Base-by-base conservation (phyloP, 139 green algal species). In the Chlorella sp. region DNA sequence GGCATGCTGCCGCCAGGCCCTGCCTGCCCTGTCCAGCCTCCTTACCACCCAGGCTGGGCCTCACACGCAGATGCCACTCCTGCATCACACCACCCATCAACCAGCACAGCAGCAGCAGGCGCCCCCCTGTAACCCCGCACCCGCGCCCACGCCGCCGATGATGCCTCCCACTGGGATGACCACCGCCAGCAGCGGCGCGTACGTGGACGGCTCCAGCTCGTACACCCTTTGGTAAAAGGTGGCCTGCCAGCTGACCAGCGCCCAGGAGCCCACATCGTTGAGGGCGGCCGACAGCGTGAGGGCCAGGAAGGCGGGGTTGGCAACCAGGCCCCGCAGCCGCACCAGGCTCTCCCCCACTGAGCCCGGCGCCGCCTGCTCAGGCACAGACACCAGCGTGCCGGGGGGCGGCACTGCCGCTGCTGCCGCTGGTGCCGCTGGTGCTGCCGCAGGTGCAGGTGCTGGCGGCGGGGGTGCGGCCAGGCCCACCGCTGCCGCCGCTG, bases 221-320 rank as follows among this genome's bases (percentile, higher is more conserved):
- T 93, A 97, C 43, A 96, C 92, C 6, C 94, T 89, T 91, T 97
- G 92, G 85, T 98, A 98, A 75, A 98, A 98, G 28, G 92, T 95
- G 40, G 90, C 92, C 80, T 98, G 95, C 94, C 94, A 98, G 17
- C 94, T 91, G n/a, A 97, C 93, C 14, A 98, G 90, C 16, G 94
- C 92, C 88, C 96, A 98, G 82, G 85, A 91, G 76, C 95, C 94
- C 19, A 98, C 87, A 83, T 98, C 95, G 84, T 98, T 98, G 8
- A 98, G 54, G 40, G 95, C 90, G 17, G 92, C 91, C n/a, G 95
- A 94, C 17, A 91, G 34, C 19, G 95, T 97, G 30, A 94, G 89
- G 5, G 90, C 86, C 80, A 94, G 90, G 62, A 95, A 95, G 8
- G 84, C 87, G n/a, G 69, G 86, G 48, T 82, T 89, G 24, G 46